These are phyloP conservation scores for Phlegmacium glaucopus DNA, from an alignment of 768 basidiomycete genomes.

Conservation along the genomic window DNA sequence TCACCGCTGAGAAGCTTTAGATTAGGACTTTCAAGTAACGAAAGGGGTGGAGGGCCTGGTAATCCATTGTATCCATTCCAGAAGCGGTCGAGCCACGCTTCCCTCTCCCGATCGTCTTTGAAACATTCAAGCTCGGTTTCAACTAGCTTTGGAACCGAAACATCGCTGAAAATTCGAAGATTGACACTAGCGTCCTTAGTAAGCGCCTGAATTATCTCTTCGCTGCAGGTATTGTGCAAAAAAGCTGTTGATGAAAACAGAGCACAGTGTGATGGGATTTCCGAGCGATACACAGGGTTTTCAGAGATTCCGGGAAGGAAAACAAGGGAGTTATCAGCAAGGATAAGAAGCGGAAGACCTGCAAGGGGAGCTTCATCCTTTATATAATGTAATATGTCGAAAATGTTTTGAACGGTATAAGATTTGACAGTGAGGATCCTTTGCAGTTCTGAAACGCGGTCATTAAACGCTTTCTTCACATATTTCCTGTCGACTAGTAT, in stretches of 20 bases:
- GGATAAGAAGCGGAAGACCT: slow-evolving; percentile 9
- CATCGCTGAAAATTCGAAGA: neutral
- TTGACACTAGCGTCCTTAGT: slow-evolving; percentile 1
- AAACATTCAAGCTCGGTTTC: neutral
- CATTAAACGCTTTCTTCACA: too few species aligned
- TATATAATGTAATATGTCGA: slow-evolving; percentile 5
- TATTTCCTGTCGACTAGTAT: too few species aligned
- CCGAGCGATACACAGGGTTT: slow-evolving; percentile 1
- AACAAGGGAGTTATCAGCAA: neutral
- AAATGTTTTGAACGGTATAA: neutral
- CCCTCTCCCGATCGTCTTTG: neutral
- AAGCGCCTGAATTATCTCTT: neutral
- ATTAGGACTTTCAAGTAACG: neutral
- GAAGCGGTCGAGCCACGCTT: slow-evolving; percentile 4
- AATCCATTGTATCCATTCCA: slow-evolving; percentile 5
- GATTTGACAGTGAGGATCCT: too few species aligned
- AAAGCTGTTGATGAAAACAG: slow-evolving; percentile 7
- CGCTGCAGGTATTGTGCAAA: neutral
- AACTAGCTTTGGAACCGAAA: neutral
- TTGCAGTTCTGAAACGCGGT: too few species aligned
- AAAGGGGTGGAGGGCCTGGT: slow-evolving; percentile 11
- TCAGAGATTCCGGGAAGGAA: neutral
- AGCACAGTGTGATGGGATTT: neutral
- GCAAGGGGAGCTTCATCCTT: neutral
- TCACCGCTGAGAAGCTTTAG: neutral